Evolutionary conservation across 169 alveolate genomes (phyloP).

Genomic region (Plasmodium chabaudi): DNA sequence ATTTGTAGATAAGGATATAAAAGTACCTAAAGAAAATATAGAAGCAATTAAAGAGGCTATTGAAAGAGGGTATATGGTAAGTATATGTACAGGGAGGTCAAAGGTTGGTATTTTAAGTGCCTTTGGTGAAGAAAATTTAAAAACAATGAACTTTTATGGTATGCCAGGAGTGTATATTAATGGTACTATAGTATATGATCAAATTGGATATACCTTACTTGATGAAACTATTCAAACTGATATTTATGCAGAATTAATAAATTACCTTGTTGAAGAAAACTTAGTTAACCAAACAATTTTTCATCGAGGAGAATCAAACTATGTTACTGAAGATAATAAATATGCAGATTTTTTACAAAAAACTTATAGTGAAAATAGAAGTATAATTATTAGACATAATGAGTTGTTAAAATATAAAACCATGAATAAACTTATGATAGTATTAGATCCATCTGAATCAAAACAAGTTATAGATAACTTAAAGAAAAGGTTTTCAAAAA

Average conservation of each 20-base stretch:
- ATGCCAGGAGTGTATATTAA: constrained; percentile 76
- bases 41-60: constrained; percentile 71
- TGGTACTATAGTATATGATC: constrained; percentile 70
- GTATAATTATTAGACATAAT: constrained; percentile 63
- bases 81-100: constrained; percentile 66
- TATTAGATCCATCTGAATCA: constrained; percentile 70
- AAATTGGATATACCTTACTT: constrained; percentile 52
- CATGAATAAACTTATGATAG: constrained; percentile 60
- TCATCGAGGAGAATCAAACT: constrained; percentile 70
- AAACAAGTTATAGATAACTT: constrained; percentile 33
- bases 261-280: constrained; percentile 45
- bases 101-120: constrained; percentile 76
- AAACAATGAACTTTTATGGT: constrained; percentile 68
- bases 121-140: constrained; percentile 74
- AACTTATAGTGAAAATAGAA: constrained; percentile 70
- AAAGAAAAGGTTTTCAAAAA: constrained; percentile 23
- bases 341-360: constrained; percentile 65
- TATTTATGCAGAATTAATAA: constrained; percentile 63
- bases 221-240: constrained; percentile 73
- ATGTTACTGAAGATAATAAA: constrained; percentile 71
- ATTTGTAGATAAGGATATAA: constrained; percentile 63
- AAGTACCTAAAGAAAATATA: constrained; percentile 68
- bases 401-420: constrained; percentile 68
- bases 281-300: constrained; percentile 63
- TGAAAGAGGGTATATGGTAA: constrained; percentile 70